A percentile compares a stretch with the other conserved stretches of the same genome.
These are phyloP conservation scores for Hypoxylon fuscum DNA, from an alignment of 495 filamentous ascomycete genomes.

Conservation along the genomic window DNA sequence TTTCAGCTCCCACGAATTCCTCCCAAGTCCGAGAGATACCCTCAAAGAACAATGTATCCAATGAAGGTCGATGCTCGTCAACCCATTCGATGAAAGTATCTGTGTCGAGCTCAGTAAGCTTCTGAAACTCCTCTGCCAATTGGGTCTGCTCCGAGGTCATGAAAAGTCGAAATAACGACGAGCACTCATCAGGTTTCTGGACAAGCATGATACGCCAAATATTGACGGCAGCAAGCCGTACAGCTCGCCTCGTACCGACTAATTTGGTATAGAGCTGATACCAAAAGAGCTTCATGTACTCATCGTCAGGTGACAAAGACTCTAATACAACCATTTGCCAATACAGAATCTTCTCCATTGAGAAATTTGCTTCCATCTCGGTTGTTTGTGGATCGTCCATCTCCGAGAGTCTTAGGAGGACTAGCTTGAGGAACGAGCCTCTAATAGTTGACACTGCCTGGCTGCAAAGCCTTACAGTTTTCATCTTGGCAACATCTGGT, in stretches of 20 bases:
- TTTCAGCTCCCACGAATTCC: conserved; percentile 81
- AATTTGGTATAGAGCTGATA: conserved; percentile 89
- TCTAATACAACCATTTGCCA: conserved; percentile 94
- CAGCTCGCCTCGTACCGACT: conserved; percentile 66
- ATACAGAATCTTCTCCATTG: conserved; percentile 86
- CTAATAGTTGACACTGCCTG: conserved; percentile 79
- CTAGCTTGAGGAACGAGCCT: conserved; percentile 75
- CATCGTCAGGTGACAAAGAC: conserved; percentile 74
- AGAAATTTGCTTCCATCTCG: conserved; percentile 66
- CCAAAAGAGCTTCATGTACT: conserved; percentile 82
- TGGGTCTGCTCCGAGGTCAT: conserved; percentile 72
- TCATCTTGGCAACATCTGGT: conserved; percentile 80
- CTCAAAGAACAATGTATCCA: conserved; percentile 82
- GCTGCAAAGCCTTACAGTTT: conserved; percentile 87
- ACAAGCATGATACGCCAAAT: conserved; percentile 91
- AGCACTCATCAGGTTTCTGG: conserved; percentile 88
- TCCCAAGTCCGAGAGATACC: conserved; percentile 84
- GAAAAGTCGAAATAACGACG: conserved; percentile 73
- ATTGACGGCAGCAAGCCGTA: conserved; percentile 81
- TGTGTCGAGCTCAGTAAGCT: conserved; percentile 86
- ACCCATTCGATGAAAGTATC: conserved; percentile 87
- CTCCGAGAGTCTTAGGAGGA: conserved; percentile 84
- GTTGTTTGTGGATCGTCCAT: conserved; percentile 69
- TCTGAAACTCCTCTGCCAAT: conserved; percentile 81
- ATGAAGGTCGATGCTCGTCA: conserved; percentile 79